Base-by-base conservation (phyloP, 345 rosid species). In the Camelina sativa region DNA sequence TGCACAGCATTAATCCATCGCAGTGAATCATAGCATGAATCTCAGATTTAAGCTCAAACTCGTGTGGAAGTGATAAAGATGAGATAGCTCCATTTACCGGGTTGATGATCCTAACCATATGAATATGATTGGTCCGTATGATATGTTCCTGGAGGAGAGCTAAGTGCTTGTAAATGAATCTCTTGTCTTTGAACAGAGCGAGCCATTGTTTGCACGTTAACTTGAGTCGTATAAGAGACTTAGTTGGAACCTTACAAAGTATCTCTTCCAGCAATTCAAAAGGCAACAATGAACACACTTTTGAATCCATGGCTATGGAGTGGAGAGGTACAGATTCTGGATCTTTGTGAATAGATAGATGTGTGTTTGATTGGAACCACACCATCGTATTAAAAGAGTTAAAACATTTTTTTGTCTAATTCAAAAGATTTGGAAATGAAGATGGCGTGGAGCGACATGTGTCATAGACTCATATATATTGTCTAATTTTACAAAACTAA, bases 161-260 rank as follows among this genome's bases (percentile, higher is more conserved):
- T 28, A 72, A 63, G 63, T 72, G 76, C 43, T 62, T 63, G 76
- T 63, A 28, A 43, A 63, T 43, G 43, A 72, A 72, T 9, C 76
- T 63, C 55, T 73, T 54, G 63, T 73, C 46, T 0, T 43, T 22
- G 16, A 73, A 63, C 19, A 63, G 76, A 41, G 23, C 5, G 8
- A 30, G 25, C 76, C 70, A 73, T 43, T 47, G 46, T 54, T 63
- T 73, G 69, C 76, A 73, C 9, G 70, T 41, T 63, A 54, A 54
- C 76, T 73, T 41, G 64, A 73, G 54, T 30, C 70, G 55, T 30
- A 63, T 2, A 32, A 73, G 63, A 63, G 63, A 63, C 54, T 63
- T 73, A 1, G 63, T 54, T 53, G 76, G 76, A 43, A 73, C 76
- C 0, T 47, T 73, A 63, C 63, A 53, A 13, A 63, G 70, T 73